Evolutionary conservation across 306 rosid species (phyloP).

Genomic region (Lupinus albus): DNA sequence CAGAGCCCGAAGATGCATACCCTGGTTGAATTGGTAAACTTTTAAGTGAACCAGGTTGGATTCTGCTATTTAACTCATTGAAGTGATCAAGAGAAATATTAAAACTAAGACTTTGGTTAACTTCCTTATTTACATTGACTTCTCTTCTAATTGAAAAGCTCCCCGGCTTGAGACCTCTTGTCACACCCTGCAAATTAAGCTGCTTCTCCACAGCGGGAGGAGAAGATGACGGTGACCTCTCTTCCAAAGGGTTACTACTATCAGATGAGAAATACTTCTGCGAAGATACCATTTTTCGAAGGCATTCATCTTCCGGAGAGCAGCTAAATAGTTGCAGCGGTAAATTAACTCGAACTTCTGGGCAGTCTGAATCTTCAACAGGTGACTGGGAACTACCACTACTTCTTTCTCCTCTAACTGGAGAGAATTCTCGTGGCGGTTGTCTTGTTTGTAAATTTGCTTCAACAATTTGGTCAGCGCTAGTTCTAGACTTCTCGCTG

Average conservation of each 20-base stretch:
- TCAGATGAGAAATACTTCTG: constrained; percentile 85
- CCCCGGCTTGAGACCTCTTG: constrained; percentile 50
- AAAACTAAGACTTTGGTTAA: constrained; percentile 50
- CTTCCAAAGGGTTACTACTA: constrained; percentile 83
- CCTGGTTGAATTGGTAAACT: constrained; percentile 76
- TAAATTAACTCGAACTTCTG: constrained; percentile 59
- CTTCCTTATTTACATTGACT: constrained; percentile 46
- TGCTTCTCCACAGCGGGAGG: constrained; percentile 63
- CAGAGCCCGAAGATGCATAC: constrained; percentile 82
- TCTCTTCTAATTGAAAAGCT: constrained; percentile 45
- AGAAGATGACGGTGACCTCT: constrained; percentile 80
- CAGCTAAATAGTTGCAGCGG: constrained; percentile 83
- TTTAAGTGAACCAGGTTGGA: constrained; percentile 58
- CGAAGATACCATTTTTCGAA: constrained; percentile 56
- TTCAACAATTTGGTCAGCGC: constrained; percentile 51
- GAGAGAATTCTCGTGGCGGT: constrained; percentile 52
- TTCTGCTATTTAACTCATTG: constrained; percentile 57
- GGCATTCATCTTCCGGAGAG: constrained; percentile 63
- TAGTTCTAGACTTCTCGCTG: constrained; percentile 58
- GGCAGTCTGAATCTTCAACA: constrained; percentile 72
- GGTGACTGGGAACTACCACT: constrained; percentile 87
- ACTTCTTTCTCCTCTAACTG: constrained; percentile 76
- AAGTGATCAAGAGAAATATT: constrained; percentile 77
- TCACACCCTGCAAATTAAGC: constrained; percentile 63
- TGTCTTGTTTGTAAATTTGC: constrained; percentile 46